These are phyloP conservation scores for Linnemannia elongata DNA, from an alignment of 192 early-diverging fungal genomes.

Conservation along the genomic window DNA sequence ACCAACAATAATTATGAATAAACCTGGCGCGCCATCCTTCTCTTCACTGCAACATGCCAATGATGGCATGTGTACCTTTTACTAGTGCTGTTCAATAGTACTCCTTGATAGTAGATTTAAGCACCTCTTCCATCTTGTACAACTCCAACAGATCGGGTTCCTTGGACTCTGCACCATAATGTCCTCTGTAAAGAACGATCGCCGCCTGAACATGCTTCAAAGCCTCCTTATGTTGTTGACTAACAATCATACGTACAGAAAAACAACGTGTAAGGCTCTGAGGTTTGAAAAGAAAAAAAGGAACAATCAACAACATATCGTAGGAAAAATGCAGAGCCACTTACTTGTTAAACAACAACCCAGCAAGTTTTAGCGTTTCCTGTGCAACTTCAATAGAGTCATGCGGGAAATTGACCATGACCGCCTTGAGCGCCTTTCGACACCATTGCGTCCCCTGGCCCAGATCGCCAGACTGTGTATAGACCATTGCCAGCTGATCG, in stretches of 20 bases:
- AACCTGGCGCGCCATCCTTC: too few species aligned
- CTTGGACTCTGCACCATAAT: conserved; percentile 38
- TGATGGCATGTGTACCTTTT: too few species aligned
- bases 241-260: not conserved
- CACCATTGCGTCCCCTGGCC: conserved; percentile 42
- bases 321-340: not conserved
- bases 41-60: too few species aligned
- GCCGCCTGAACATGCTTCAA: conserved; percentile 42
- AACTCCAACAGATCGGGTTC: conserved; percentile 49
- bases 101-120: not conserved
- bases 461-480: conserved; percentile 38
- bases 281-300: too few species aligned
- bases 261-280: not conserved
- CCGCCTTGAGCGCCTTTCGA: conserved; percentile 44
- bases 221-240: conserved; percentile 43
- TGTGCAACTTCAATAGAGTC: conserved; percentile 55
- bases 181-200: conserved; percentile 35
- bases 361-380: conserved; percentile 53
- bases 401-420: conserved; percentile 51
- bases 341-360: conserved; percentile 53
- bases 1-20: too few species aligned
- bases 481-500: conserved; percentile 45
- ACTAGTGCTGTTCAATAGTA: too few species aligned
- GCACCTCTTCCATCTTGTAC: conserved; percentile 42
- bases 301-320: not conserved